A percentile compares a stretch with the other conserved stretches of the same genome.
phyloP scores from a whole-genome alignment of 306 rosid genomes.

The Cotoneaster glaucophyllus region DNA sequence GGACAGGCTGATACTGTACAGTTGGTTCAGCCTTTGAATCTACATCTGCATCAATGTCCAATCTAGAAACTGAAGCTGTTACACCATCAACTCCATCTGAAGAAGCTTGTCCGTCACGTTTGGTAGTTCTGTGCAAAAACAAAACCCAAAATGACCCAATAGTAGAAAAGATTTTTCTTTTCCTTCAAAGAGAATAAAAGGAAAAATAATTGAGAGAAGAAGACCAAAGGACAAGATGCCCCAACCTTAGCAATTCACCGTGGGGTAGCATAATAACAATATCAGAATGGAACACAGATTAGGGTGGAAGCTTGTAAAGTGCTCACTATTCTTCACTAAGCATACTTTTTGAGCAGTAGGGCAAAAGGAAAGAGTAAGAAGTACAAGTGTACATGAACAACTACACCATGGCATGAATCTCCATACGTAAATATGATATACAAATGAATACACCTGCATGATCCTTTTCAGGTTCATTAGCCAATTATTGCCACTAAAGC shows the following conservation, averaged over 20 bases:
- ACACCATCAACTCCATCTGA: conserved; percentile 29
- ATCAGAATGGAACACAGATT: background rate
- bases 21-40: conserved; percentile 33
- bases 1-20: conserved; percentile 30
- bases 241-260: background rate
- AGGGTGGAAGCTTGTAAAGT: background rate
- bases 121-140: conserved; percentile 49
- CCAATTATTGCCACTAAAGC: background rate
- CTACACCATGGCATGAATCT: background rate
- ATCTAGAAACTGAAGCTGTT: conserved; percentile 53
- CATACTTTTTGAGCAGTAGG: background rate
- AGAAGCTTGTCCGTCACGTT: conserved; percentile 28
- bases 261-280: too few species aligned
- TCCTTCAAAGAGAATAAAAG: background rate
- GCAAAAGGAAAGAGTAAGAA: background rate
- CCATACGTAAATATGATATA: background rate
- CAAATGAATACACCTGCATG: background rate
- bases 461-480: background rate
- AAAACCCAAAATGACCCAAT: background rate
- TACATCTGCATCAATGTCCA: conserved; percentile 43
- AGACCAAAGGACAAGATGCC: background rate
- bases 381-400: background rate
- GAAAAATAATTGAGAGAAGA: background rate
- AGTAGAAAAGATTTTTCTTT: background rate
- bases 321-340: background rate